These are phyloP conservation scores for Elongisporangium prolatum DNA, from an alignment of 352 stramenopile genomes.

Conservation along the genomic window DNA sequence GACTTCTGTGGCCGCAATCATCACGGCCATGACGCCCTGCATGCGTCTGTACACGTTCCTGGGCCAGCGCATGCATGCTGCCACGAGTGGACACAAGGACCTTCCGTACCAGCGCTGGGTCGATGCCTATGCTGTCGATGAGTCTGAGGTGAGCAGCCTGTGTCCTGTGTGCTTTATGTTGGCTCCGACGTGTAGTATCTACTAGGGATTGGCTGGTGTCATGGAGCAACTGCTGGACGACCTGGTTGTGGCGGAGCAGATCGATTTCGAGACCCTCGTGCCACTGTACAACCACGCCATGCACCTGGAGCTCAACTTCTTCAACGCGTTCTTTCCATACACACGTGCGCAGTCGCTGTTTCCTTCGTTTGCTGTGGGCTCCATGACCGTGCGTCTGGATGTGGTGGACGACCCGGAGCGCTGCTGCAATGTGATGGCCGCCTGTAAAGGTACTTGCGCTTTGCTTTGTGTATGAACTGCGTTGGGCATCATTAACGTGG, in stretches of 20 bases:
- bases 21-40: slow-evolving; percentile 51
- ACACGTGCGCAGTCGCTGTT: slow-evolving; percentile 8
- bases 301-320: slow-evolving; percentile 52
- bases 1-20: slow-evolving; percentile 29
- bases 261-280: slow-evolving; percentile 19
- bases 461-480: slow-evolving; percentile 3
- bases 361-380: not conserved
- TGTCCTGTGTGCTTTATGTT: not conserved
- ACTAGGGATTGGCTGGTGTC: slow-evolving; percentile 14
- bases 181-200: no score
- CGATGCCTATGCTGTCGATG: slow-evolving; percentile 31
- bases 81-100: slow-evolving; percentile 1
- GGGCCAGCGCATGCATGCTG: slow-evolving; percentile 21
- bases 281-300: slow-evolving; percentile 45
- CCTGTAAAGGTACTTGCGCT: slow-evolving; percentile 12
- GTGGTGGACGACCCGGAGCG: slow-evolving; percentile 2
- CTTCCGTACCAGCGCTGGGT: slow-evolving; percentile 46
- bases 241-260: slow-evolving; percentile 15
- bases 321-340: slow-evolving; percentile 40
- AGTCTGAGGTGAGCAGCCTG: slow-evolving; percentile 25
- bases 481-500: slow-evolving; percentile 1
- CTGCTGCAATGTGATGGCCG: not conserved
- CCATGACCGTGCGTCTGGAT: slow-evolving; percentile 13
- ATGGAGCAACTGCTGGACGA: slow-evolving; percentile 35
- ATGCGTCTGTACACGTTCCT: slow-evolving; percentile 49